Evolutionary conservation across 2,329 filamentous ascomycete genomes (phyloP), one percentile per base, ranked within the genome.

Genomic region (Botryosphaeria dothidea): DNA sequence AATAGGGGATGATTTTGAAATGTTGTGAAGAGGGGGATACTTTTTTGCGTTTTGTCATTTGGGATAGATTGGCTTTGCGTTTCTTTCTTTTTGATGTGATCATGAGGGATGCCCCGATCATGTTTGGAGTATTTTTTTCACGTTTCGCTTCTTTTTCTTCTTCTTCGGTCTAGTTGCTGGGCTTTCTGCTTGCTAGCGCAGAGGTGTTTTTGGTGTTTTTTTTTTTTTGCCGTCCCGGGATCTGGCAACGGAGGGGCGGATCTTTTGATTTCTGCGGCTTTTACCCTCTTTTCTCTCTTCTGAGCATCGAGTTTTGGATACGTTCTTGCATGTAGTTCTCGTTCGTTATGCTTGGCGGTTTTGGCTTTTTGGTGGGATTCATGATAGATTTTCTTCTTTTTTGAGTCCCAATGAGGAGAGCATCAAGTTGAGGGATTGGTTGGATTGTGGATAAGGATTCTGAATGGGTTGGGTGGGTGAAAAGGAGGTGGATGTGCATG

Each of bases 161-260:
- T 49, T 49, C 13, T 49, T 8, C 7, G 13, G 11, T 8, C 46
- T 21, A 17, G 17, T 52, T 52, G 17, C 15, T 34, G 17, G 9
- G 17, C 17, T 41, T 8, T 21, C n/a, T 15, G 31, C 34, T 52
- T 52, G 13, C 49, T n/a, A 56, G 51, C 31, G 51, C 21, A 38
- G 11, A 7, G 51, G 51, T 56, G 51, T 56, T 56, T 56, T 41
- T 34, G 51, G 51, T 38, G 51, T 56, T 41, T 17, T 34, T 52
- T 8, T n/a, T 34, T 4, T 43, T 43, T 4, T n/a, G n/a, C n/a
- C 31, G 31, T n/a, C 43, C n/a, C 51, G 1, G 4, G 31, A 15
- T 41, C 9, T 41, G 31, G 51, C 11, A 38, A 56, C 13, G 31
- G 29, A 36, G 51, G 51, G 51, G 51, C n/a, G 8, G n/a, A 31